A percentile compares a stretch with the other conserved stretches of the same genome.
Evolutionary conservation across 148 eudicot species (phyloP).

Genomic region (Linanthus parryae): DNA sequence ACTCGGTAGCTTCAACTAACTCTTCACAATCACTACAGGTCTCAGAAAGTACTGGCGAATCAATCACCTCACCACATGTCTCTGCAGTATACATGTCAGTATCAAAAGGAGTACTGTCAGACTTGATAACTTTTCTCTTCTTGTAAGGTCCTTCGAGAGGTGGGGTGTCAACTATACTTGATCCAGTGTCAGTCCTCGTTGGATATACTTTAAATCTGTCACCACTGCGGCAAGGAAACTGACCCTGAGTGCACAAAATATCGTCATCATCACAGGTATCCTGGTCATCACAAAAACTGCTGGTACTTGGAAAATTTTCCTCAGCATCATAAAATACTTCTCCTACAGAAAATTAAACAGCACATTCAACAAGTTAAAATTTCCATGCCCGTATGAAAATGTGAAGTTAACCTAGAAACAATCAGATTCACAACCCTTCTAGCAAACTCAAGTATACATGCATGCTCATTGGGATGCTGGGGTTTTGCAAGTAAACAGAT

Average conservation of each 20-base stretch:
- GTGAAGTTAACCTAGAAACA: too few species aligned
- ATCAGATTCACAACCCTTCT: too few species aligned
- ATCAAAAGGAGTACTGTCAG: constrained; percentile 29
- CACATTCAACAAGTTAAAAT: not conserved
- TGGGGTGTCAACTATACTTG: constrained; percentile 42
- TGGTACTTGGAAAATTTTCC: constrained; percentile 40
- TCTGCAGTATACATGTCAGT: constrained; percentile 33
- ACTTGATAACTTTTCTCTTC: constrained; percentile 66
- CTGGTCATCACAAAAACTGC: constrained; percentile 27
- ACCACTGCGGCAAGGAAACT: constrained; percentile 27
- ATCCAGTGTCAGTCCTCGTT: constrained; percentile 16
- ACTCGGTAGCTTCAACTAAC: constrained; percentile 47
- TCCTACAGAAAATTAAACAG: constrained; percentile 39
- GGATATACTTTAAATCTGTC: constrained; percentile 28
- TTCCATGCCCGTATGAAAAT: too few species aligned
- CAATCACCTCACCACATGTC: constrained; percentile 23
- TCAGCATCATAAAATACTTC: constrained; percentile 69
- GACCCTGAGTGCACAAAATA: constrained; percentile 27
- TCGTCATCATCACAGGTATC: constrained; percentile 17
- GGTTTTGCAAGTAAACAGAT: too few species aligned
- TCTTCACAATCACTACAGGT: constrained; percentile 46
- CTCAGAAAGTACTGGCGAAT: constrained; percentile 33
- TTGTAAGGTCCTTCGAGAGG: constrained; percentile 64
- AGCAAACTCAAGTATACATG: too few species aligned
- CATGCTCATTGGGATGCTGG: too few species aligned